Conservation (phyloP, 169 alveolate species). For the Blepharisma undulans region DNA sequence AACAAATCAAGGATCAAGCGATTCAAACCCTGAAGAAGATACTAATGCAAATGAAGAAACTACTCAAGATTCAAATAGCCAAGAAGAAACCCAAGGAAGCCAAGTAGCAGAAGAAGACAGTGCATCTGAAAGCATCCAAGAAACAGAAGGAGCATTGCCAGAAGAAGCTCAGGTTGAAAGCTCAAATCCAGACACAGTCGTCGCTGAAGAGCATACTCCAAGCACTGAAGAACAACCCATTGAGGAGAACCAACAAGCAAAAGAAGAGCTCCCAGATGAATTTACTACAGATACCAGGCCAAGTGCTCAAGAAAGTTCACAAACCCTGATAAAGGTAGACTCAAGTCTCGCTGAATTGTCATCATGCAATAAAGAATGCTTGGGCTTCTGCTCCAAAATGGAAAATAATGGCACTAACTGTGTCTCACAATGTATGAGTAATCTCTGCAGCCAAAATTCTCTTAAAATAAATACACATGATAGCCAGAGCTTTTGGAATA, state of each 20-base stretch:
- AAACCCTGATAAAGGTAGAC: background rate
- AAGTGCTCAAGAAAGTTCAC: background rate
- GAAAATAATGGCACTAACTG: background rate
- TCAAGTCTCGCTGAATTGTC: background rate
- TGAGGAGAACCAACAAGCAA: background rate
- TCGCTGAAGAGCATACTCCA: background rate
- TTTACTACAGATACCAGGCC: background rate
- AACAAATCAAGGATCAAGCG: background rate
- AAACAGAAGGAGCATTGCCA: background rate
- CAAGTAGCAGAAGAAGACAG: background rate
- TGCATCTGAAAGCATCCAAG: background rate
- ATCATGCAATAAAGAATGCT: background rate
- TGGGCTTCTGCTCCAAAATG: background rate
- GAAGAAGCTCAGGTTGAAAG: background rate
- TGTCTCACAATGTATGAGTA: background rate
- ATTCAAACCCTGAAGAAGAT: background rate
- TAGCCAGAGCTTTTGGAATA: background rate
- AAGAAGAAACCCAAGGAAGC: background rate
- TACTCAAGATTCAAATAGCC: background rate
- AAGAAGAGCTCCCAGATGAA: background rate
- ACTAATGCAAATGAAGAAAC: background rate
- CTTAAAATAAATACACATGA: background rate
- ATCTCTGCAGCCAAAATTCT: background rate
- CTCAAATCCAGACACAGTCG: background rate
- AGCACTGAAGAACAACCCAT: background rate